phyloP scores from a whole-genome alignment of 2,329 filamentous ascomycete genomes.

The Cladophialophora yegresii region DNA sequence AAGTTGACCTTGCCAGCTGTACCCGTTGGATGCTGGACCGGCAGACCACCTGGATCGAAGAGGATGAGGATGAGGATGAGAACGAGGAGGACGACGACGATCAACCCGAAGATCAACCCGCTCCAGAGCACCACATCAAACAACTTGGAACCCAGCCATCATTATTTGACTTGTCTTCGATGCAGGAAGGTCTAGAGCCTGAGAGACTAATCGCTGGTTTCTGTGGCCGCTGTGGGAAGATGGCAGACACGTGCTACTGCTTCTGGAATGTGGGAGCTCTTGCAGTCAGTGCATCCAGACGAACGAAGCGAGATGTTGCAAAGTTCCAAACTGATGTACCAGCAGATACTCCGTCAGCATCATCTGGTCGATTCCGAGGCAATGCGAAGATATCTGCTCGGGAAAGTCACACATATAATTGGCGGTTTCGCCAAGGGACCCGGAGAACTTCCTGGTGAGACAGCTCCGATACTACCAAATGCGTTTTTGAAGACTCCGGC shows the following conservation, averaged over 20 bases:
- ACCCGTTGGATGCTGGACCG: slow-evolving; percentile 63
- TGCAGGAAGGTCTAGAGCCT: not conserved
- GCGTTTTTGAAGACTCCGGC: not conserved
- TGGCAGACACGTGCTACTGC: slow-evolving; percentile 90
- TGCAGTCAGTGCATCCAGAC: slow-evolving; percentile 42
- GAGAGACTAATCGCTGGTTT: slow-evolving; percentile 62
- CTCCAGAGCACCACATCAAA: slow-evolving; percentile 44
- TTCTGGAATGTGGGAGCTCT: slow-evolving; percentile 82
- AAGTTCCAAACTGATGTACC: slow-evolving; percentile 28
- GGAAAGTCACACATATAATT: slow-evolving; percentile 82
- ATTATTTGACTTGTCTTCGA: not conserved
- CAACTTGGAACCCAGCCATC: not conserved
- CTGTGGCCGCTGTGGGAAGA: slow-evolving; percentile 88
- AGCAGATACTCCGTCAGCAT: slow-evolving; percentile 60
- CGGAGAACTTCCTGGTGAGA: slow-evolving; percentile 49
- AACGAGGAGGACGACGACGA: slow-evolving; percentile 51
- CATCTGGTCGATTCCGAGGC: slow-evolving; percentile 61
- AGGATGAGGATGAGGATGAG: slow-evolving; percentile 50
- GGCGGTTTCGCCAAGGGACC: slow-evolving; percentile 81
- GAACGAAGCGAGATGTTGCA: not conserved
- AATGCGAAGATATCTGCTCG: slow-evolving; percentile 76
- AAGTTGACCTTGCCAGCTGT: slow-evolving; percentile 44
- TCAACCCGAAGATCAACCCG: slow-evolving; percentile 22
- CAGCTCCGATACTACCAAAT: not conserved
- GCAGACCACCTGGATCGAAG: slow-evolving; percentile 62